These are phyloP conservation scores for Rhizopogon vesiculosus DNA, from an alignment of 768 basidiomycete species.

Conservation along the genomic window DNA sequence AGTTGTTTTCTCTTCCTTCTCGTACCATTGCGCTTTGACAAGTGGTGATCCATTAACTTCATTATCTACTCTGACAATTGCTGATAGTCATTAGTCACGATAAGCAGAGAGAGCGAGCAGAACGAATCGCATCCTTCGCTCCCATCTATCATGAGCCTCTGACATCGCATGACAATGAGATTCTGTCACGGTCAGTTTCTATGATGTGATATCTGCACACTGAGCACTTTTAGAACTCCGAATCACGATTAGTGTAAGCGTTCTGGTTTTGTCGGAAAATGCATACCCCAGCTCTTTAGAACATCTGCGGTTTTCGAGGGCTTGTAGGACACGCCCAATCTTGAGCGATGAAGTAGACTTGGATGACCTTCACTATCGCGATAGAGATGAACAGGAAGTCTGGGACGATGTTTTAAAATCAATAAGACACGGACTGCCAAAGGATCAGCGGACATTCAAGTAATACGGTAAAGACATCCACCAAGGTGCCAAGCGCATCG, in stretches of 20 bases:
- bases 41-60: too few relatives aligned
- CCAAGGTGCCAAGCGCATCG: slow-evolving; percentile 86
- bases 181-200: too few relatives aligned
- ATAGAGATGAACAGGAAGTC: slow-evolving; percentile 96
- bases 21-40: too few relatives aligned
- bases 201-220: slow-evolving; percentile 32
- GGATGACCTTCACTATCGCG: slow-evolving; percentile 96
- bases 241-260: slow-evolving; percentile 97
- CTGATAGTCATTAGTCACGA: too few relatives aligned
- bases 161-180: too few relatives aligned
- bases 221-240: slow-evolving; percentile 97
- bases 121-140: too few relatives aligned
- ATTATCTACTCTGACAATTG: too few relatives aligned
- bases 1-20: too few relatives aligned
- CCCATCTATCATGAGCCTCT: too few relatives aligned
- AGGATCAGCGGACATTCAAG: slow-evolving; percentile 6
- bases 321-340: slow-evolving; percentile 96
- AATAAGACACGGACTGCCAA: slow-evolving; percentile 78
- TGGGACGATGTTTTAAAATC: slow-evolving; percentile 98
- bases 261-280: slow-evolving; percentile 93
- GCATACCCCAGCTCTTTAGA: slow-evolving; percentile 96
- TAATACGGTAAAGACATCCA: slow-evolving; percentile 46
- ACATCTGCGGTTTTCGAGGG: slow-evolving; percentile 84
- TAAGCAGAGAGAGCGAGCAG: too few relatives aligned
- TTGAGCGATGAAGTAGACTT: slow-evolving; percentile 94